phyloP scores from a whole-genome alignment of 371 early-diverging fungal species.

The Haplosporangium sp. region DNA sequence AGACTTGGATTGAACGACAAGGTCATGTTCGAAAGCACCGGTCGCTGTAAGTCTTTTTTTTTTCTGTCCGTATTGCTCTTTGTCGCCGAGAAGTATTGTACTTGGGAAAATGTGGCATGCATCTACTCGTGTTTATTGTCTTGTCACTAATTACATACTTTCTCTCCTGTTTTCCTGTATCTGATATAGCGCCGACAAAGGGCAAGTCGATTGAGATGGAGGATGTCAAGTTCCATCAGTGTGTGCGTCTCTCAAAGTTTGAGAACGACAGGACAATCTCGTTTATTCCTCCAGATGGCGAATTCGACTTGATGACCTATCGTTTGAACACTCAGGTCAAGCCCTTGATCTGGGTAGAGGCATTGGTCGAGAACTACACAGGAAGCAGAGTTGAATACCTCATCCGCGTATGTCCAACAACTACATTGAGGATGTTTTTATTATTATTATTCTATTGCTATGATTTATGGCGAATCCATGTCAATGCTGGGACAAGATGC shows the following conservation, averaged over 20 bases:
- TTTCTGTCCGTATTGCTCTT: neutral
- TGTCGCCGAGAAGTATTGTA: too few species aligned
- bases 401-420: slow-evolving; percentile 75
- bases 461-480: too few species aligned
- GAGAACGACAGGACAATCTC: slow-evolving; percentile 98
- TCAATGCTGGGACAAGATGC: neutral
- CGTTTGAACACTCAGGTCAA: slow-evolving; percentile 96
- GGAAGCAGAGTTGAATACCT: slow-evolving; percentile 96
- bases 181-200: slow-evolving; percentile 66
- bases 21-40: slow-evolving; percentile 96
- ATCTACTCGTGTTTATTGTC: neutral
- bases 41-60: slow-evolving; percentile 71
- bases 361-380: slow-evolving; percentile 90
- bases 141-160: neutral
- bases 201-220: slow-evolving; percentile 99
- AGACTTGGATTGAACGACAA: slow-evolving; percentile 98
- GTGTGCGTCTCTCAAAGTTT: slow-evolving; percentile 95
- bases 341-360: slow-evolving; percentile 97
- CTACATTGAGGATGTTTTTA: neutral
- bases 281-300: slow-evolving; percentile 99
- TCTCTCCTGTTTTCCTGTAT: neutral
- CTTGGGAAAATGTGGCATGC: too few species aligned
- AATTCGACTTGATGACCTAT: slow-evolving; percentile 99
- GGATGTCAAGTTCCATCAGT: slow-evolving; percentile 99
- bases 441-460: too few species aligned